Base-by-base conservation (phyloP, 352 stramenopile genomes). In the Pythium plurisporium region DNA sequence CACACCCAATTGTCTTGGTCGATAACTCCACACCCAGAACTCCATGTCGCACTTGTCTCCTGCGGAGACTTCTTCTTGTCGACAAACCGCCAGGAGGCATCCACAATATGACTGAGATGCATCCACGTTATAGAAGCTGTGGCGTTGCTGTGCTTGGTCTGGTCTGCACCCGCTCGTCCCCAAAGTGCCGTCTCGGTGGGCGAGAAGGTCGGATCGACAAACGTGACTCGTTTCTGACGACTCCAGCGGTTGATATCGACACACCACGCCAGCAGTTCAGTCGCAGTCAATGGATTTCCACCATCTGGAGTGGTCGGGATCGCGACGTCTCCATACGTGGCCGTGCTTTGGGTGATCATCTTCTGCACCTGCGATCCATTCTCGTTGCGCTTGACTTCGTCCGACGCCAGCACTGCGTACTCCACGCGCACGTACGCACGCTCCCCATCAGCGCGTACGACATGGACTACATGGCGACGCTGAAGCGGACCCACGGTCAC, bases 341-440 rank as follows among this genome's bases (percentile, higher is more conserved):
- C 52, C 26, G 59, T 11, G 34, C 38, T 58, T 19, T 30, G 17
- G 22, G 40, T 15, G 17, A 58, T 20, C n/a, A 15, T 19, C 29
- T 60, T 10, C 25, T 30, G 22, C n/a, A 62, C 23, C 23, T 33
- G 43, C 2, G 14, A 11, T 45, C n/a, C 20, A 4, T 14, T 19
- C 6, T 43, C 10, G 7, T 48, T 22, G 8, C 43, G 12, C 14
- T 47, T 37, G 44, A 25, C 26, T 25, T 6, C 10, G 4, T 36
- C 41, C 22, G 22, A 27, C 1, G 59, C 26, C 6, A 58, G 12
- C 5, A 67, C 12, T 2, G 46, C 11, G 53, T 79, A 87, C 5
- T 72, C 52, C 19, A 80, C 76, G 22, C 70, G 70, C 36, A 87
- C 75, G 55, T 74, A 74, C 10, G 74, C 76, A 15, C 72, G 66